Evolutionary conservation across 441 rosid species (phyloP).

Genomic region (Adansonia gregorii): DNA sequence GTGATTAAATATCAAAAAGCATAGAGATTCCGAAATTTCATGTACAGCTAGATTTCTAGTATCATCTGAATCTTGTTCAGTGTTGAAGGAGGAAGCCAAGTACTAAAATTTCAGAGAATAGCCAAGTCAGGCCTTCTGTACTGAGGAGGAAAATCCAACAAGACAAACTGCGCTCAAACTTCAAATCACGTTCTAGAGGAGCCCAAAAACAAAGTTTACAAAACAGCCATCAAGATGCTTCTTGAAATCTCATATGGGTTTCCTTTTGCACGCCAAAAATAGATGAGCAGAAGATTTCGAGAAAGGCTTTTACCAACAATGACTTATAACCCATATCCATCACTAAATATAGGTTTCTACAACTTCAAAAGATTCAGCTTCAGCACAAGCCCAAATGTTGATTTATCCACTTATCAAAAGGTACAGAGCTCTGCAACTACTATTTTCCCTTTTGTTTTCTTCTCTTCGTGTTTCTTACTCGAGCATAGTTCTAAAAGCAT

Average conservation of each 20-base stretch:
- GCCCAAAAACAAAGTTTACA: neutral
- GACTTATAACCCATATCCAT: neutral
- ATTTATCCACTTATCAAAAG: neutral
- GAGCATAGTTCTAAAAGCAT: neutral
- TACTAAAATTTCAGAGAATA: neutral
- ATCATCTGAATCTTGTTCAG: neutral
- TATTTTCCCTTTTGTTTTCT: neutral
- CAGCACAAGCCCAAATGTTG: neutral
- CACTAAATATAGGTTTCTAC: neutral
- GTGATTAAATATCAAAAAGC: neutral
- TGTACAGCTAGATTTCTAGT: neutral
- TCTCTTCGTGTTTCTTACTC: neutral
- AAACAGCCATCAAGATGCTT: neutral
- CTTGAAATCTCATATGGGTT: neutral
- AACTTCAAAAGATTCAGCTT: conserved; percentile 10
- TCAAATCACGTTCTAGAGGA: neutral
- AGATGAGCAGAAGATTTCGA: neutral
- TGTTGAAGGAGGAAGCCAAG: neutral
- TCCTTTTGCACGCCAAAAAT: neutral
- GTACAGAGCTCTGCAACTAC: neutral
- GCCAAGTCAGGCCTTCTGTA: neutral
- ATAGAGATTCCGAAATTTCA: neutral
- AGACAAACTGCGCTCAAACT: neutral
- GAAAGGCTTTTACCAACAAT: neutral
- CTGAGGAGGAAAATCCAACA: conserved; percentile 3